Conservation (phyloP, 148 eudicot genomes). For the Fagopyrum esculentum region DNA sequence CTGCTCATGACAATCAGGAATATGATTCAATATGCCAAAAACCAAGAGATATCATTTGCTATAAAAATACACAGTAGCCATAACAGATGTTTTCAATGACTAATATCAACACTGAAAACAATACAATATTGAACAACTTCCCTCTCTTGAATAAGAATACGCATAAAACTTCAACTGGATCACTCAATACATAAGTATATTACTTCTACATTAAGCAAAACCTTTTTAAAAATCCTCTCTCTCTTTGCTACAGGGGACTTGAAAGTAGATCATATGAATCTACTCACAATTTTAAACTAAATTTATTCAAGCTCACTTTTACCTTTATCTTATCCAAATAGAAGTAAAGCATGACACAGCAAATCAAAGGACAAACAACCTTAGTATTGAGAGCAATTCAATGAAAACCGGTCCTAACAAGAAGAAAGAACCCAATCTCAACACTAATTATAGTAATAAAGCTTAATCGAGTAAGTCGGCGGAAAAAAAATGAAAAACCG, state of each 20-base stretch:
- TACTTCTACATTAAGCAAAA: not conserved
- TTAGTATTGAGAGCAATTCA: too few relatives aligned
- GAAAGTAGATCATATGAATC: too few relatives aligned
- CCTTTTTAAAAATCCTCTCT: not conserved
- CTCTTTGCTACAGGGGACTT: not conserved
- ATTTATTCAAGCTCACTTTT: too few relatives aligned
- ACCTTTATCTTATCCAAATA: too few relatives aligned
- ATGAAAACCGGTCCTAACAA: not conserved
- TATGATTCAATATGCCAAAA: not conserved
- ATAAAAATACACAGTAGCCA: not conserved
- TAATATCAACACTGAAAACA: not conserved
- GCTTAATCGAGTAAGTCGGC: not conserved
- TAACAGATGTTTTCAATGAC: not conserved
- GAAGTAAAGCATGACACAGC: too few relatives aligned
- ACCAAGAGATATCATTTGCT: not conserved
- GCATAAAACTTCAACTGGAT: not conserved
- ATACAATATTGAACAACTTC: not conserved
- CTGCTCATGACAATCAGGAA: conserved; percentile 17
- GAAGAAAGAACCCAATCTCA: not conserved
- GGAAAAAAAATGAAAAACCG: not conserved
- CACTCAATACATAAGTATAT: too few relatives aligned
- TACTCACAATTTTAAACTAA: too few relatives aligned
- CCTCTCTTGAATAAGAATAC: not conserved
- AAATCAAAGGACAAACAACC: too few relatives aligned
- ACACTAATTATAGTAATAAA: not conserved